Base-by-base conservation (phyloP, 176 grass and related monocot genomes). In the barley (Hordeum vulgare) region DNA sequence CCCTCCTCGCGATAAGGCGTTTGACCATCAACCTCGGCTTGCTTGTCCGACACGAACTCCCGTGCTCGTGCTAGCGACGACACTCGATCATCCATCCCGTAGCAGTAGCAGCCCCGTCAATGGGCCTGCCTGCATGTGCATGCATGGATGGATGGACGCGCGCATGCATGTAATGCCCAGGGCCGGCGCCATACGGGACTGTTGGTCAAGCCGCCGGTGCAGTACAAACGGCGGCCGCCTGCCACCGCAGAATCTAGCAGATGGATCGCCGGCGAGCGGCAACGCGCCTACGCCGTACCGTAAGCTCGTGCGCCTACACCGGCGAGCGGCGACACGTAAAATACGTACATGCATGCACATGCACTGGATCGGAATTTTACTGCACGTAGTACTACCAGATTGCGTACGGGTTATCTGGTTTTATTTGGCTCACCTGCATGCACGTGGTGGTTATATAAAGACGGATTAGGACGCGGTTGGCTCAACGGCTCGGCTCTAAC, bases 401-500 rank as follows among this genome's bases (percentile, higher is more conserved):
- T 29, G 33, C 18, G 18, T 11, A n/a, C 33, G 4, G 33, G 1
- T 1, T 10, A 31, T 31, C 54, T 8, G 12, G 74, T 23, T 82
- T 49, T 1, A 17, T 47, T 60, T 34, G 15, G 81, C 25, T 88
- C 66, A 84, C 57, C 67, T 7, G 47, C 47, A 51, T 79, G 24
- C 66, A 74, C 80, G 23, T 53, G 18, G 33, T 42, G 63, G 33
- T 37, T 65, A 41, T 8, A 63, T 56, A 56, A 89, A 62, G 62
- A 71, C 40, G 33, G 54, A 40, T 81, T 81, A 89, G 54, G 53
- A 76, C 81, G 70, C 83, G 62, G 87, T 89, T 89, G 39, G 82
- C 69, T 53, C n/a, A 41, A 49, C 82, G 10, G 87, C 66, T 66
- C 25, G 67, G 26, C 18, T 72, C 75, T 80, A 85, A 89, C 76